Conservation (phyloP, 2,329 filamentous ascomycete species). For the Fusarium citri region DNA sequence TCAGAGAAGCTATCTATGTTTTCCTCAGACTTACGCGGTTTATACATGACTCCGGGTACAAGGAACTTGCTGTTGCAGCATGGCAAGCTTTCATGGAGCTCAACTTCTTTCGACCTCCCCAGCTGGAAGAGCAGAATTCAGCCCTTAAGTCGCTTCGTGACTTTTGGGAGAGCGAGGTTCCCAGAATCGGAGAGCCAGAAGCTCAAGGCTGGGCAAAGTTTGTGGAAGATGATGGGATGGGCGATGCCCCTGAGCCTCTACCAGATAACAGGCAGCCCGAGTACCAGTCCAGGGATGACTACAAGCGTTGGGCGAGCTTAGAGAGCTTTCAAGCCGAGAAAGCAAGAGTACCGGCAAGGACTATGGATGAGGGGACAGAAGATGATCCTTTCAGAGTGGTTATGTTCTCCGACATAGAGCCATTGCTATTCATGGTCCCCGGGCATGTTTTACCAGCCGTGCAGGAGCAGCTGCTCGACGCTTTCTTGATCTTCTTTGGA, state of each 20-base stretch:
- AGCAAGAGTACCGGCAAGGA: slow-evolving; percentile 74
- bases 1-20: slow-evolving; percentile 68
- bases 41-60: slow-evolving; percentile 80
- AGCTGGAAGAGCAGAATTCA: slow-evolving; percentile 43
- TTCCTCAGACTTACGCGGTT: slow-evolving; percentile 81
- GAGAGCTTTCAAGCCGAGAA: slow-evolving; percentile 64
- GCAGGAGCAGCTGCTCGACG: slow-evolving; percentile 68
- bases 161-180: slow-evolving; percentile 89
- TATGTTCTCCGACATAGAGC: slow-evolving; percentile 80
- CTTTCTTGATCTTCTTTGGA: slow-evolving; percentile 76
- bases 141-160: slow-evolving; percentile 65
- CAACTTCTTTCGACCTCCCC: slow-evolving; percentile 69
- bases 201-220: slow-evolving; percentile 78
- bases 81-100: slow-evolving; percentile 89
- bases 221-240: slow-evolving; percentile 50
- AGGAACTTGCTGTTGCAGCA: slow-evolving; percentile 78
- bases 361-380: slow-evolving; percentile 78
- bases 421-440: slow-evolving; percentile 68
- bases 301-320: slow-evolving; percentile 62
- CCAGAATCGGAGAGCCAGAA: slow-evolving; percentile 79
- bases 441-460: slow-evolving; percentile 49
- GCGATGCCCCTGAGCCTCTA: slow-evolving; percentile 56
- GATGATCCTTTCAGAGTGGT: slow-evolving; percentile 87
- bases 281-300: slow-evolving; percentile 56
- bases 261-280: slow-evolving; percentile 18